These are phyloP conservation scores for Phaeodactylum tricornutum DNA, from an alignment of 108 stramenopile species.

Conservation along the genomic window DNA sequence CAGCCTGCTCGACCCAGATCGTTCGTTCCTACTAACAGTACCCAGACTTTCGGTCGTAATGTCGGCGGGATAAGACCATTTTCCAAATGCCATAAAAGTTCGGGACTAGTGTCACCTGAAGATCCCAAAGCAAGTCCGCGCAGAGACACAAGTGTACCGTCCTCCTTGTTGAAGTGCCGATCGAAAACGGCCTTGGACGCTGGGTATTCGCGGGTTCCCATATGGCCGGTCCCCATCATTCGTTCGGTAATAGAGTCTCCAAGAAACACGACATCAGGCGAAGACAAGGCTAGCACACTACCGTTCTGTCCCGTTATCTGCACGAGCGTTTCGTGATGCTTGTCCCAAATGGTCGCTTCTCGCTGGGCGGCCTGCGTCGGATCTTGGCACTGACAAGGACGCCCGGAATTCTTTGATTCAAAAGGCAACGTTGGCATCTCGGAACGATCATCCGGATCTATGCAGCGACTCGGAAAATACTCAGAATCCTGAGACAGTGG, in stretches of 20 bases:
- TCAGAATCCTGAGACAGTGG: too few species aligned
- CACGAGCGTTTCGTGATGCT: too few species aligned
- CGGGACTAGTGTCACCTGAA: slow-evolving; percentile 53
- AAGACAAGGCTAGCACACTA: too few species aligned
- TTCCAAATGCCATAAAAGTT: slow-evolving; percentile 54
- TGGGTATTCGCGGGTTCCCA: background rate
- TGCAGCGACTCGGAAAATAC: too few species aligned
- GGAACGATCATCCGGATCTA: too few species aligned
- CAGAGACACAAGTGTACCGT: slow-evolving; percentile 32
- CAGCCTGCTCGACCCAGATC: slow-evolving; percentile 47
- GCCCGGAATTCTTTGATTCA: too few species aligned
- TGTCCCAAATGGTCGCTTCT: too few species aligned
- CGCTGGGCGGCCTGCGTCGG: too few species aligned
- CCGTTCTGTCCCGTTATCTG: too few species aligned
- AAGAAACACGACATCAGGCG: slow-evolving; percentile 64
- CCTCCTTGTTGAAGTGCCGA: slow-evolving; percentile 14
- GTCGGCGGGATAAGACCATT: slow-evolving; percentile 52
- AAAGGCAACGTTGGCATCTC: too few species aligned
- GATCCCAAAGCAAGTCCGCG: slow-evolving; percentile 51
- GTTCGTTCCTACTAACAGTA: slow-evolving; percentile 45
- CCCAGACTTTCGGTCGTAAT: slow-evolving; percentile 29
- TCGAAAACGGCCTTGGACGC: slow-evolving; percentile 5
- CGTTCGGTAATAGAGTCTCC: slow-evolving; percentile 51
- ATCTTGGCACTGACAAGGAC: too few species aligned
- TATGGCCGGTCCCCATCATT: slow-evolving; percentile 24